phyloP scores from a whole-genome alignment of 1,284 basidiomycete species.

The Moesziomyces parantarcticus region DNA sequence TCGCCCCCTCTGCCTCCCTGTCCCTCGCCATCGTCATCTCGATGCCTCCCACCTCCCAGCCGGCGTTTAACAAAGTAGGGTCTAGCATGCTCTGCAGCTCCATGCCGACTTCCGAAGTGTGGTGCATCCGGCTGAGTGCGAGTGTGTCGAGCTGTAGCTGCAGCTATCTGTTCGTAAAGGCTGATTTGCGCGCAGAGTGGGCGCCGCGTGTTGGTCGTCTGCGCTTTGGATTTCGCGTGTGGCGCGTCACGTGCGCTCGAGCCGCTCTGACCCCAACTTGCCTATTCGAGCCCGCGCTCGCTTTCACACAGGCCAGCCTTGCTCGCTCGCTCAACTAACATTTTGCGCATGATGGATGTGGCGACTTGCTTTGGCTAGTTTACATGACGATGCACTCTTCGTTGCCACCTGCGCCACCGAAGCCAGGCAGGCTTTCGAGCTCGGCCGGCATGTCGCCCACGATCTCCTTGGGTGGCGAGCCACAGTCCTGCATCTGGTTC shows the following conservation, averaged over 20 bases:
- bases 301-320: background rate
- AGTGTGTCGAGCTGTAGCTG: too few species aligned
- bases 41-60: too few species aligned
- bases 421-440: slow-evolving; percentile 51
- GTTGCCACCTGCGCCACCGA: slow-evolving; percentile 31
- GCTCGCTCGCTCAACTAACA: too few species aligned
- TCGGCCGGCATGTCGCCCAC: slow-evolving; percentile 89
- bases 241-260: background rate
- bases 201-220: background rate
- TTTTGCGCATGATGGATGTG: background rate
- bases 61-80: too few species aligned
- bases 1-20: background rate
- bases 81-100: too few species aligned
- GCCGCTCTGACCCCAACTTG: background rate
- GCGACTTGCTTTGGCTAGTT: too few species aligned
- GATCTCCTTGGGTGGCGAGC: slow-evolving; percentile 87
- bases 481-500: slow-evolving; percentile 86
- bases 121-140: too few species aligned
- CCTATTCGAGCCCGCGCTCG: background rate
- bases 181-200: too few species aligned
- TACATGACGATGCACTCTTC: slow-evolving; percentile 64
- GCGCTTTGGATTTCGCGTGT: too few species aligned
- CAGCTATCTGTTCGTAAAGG: too few species aligned
- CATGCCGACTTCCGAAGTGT: too few species aligned
- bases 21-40: background rate